These are phyloP conservation scores for Trichoderma atrobrunneum DNA, from an alignment of 2,329 filamentous ascomycete genomes.

Conservation along the genomic window DNA sequence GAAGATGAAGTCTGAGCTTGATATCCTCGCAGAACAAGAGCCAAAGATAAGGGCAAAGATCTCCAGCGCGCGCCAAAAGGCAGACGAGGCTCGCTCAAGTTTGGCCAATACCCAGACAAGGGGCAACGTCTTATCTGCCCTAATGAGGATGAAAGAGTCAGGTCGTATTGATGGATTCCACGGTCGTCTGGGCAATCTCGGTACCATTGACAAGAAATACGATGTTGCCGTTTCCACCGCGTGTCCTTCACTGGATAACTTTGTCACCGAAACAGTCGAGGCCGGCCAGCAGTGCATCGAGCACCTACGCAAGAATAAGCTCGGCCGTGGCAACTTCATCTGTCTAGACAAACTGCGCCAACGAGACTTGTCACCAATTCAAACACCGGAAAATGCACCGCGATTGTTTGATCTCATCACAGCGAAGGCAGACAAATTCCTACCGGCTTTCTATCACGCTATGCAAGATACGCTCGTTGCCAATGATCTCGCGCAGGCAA, in stretches of 20 bases:
- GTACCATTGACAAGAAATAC: slow-evolving; percentile 88
- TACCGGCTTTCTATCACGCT: slow-evolving; percentile 90
- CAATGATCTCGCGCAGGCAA: slow-evolving; percentile 88
- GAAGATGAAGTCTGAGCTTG: slow-evolving; percentile 68
- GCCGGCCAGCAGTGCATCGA: slow-evolving; percentile 98
- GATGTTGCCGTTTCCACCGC: slow-evolving; percentile 98
- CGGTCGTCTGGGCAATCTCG: slow-evolving; percentile 88
- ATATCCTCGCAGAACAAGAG: slow-evolving; percentile 71
- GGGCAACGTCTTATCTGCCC: slow-evolving; percentile 83
- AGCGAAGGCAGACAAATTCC: slow-evolving; percentile 82
- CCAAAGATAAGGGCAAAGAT: slow-evolving; percentile 79
- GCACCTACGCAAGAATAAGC: slow-evolving; percentile 93
- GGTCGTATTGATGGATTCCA: slow-evolving; percentile 97
- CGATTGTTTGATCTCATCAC: slow-evolving; percentile 90
- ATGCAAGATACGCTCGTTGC: slow-evolving; percentile 95
- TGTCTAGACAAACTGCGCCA: slow-evolving; percentile 82
- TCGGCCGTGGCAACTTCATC: slow-evolving; percentile 96
- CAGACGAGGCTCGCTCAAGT: slow-evolving; percentile 90
- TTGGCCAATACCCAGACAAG: slow-evolving; percentile 88
- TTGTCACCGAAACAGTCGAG: slow-evolving; percentile 95
- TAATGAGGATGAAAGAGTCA: slow-evolving; percentile 94
- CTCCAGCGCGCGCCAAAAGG: slow-evolving; percentile 87
- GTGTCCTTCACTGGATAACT: slow-evolving; percentile 86
- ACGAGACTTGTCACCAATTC: slow-evolving; percentile 73
- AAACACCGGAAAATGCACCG: slow-evolving; percentile 88